Evolutionary conservation across 2,329 filamentous ascomycete species (phyloP).

Genomic region (Phoma herbarum): DNA sequence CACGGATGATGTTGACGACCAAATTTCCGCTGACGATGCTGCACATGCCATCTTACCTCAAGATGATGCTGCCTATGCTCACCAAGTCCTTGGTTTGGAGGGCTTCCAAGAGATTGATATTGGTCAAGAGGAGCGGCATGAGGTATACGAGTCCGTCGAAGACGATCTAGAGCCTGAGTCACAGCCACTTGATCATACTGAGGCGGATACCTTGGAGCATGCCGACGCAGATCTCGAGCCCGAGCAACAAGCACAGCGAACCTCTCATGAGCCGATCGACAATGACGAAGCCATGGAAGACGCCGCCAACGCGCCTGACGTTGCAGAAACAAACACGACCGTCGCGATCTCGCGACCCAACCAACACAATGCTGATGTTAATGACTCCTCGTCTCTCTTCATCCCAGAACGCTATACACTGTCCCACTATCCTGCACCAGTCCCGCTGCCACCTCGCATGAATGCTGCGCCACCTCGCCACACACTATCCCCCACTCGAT

Average conservation of each 20-base stretch:
- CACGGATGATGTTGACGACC: neutral
- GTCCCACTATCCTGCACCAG: neutral
- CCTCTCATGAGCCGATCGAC: neutral
- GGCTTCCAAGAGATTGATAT: neutral
- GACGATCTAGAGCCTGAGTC: neutral
- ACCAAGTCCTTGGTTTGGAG: constrained; percentile 1
- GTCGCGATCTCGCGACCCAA: neutral
- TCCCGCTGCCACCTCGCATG: neutral
- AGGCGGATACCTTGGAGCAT: neutral
- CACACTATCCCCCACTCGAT: neutral
- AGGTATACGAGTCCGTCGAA: constrained; percentile 8
- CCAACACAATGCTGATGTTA: neutral
- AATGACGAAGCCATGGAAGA: neutral
- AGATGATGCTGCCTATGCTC: neutral
- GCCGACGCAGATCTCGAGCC: neutral
- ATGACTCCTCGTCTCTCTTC: constrained; percentile 25
- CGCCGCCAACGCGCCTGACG: neutral
- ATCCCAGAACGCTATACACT: constrained; percentile 20
- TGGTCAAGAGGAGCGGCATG: neutral
- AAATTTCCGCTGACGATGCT: neutral
- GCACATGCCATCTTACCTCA: neutral
- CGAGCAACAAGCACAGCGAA: constrained; percentile 2
- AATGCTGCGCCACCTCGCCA: neutral
- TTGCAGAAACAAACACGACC: neutral
- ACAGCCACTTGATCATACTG: neutral